Percentiles rank a stretch among this genome's conserved stretches.
phyloP scores from a whole-genome alignment of 2,329 filamentous ascomycete species.

The Cryphonectria japonica region DNA sequence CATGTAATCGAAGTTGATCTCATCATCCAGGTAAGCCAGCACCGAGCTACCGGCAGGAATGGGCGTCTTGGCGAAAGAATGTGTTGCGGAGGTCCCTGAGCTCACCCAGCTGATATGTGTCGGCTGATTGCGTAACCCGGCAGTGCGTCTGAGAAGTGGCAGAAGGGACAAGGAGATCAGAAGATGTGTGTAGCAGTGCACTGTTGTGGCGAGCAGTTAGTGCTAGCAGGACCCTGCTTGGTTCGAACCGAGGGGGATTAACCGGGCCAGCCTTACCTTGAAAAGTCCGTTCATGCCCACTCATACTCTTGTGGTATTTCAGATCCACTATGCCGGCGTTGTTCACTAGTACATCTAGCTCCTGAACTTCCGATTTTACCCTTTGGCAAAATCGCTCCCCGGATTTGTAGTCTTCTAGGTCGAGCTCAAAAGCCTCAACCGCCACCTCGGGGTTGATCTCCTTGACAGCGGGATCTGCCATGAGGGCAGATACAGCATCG shows the following conservation, averaged over 20 bases:
- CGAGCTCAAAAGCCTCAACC: neutral
- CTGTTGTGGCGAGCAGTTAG: neutral
- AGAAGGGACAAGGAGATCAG: neutral
- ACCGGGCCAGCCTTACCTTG: neutral
- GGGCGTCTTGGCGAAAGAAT: neutral
- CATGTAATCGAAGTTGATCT: neutral
- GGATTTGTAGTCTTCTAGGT: neutral
- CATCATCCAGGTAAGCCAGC: neutral
- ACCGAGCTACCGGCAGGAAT: neutral
- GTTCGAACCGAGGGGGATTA: neutral
- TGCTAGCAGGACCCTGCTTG: neutral
- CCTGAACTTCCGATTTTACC: neutral
- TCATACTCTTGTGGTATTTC: neutral
- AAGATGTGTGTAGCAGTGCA: neutral
- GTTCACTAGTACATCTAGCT: conserved; percentile 3
- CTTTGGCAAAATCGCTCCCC: neutral
- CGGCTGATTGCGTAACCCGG: neutral
- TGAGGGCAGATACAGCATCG: neutral
- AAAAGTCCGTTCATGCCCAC: neutral
- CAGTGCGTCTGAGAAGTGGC: neutral
- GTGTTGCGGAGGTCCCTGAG: neutral
- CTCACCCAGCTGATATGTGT: neutral
- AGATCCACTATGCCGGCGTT: conserved; percentile 3
- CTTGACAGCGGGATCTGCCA: neutral
- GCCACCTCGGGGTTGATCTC: neutral